Conservation (phyloP, 1,139 yeast genomes). For the Pneumocystis carinii region DNA sequence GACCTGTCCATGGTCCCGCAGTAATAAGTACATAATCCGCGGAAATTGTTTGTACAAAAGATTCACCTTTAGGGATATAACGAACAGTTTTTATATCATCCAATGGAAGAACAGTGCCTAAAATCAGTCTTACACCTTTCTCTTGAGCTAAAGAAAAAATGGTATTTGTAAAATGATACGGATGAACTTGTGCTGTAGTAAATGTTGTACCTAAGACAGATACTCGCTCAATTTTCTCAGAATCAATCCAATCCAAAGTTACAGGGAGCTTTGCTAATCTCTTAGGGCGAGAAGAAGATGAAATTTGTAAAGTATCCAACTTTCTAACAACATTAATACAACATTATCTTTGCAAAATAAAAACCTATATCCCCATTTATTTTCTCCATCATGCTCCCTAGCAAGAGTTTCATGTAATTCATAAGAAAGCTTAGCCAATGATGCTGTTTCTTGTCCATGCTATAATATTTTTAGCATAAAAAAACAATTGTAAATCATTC, state of each 20-base stretch:
- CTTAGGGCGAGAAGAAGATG: conserved; percentile 41
- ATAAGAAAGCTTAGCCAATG: conserved; percentile 79
- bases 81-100: conserved; percentile 2
- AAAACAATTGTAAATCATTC: neutral
- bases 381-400: conserved; percentile 60
- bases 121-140: conserved; percentile 63
- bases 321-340: conserved; percentile 30
- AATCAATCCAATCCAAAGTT: conserved; percentile 70
- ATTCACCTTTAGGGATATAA: conserved; percentile 2
- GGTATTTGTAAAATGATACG: conserved; percentile 76
- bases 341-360: neutral
- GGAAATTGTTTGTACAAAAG: conserved; percentile 21
- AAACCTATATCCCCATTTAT: conserved; percentile 68
- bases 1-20: conserved; percentile 95
- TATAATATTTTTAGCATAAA: neutral
- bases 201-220: conserved; percentile 70
- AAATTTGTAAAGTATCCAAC: conserved; percentile 71
- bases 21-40: conserved; percentile 73
- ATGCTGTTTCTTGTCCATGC: conserved; percentile 84
- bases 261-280: conserved; percentile 35
- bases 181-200: conserved; percentile 94
- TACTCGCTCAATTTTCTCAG: conserved; percentile 54
- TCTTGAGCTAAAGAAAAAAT: conserved; percentile 68
- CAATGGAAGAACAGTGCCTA: conserved; percentile 39
- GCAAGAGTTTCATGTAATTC: conserved; percentile 72